Base-by-base conservation (phyloP, 805 yeast genomes). In the Metschnikowia hibisci region DNA sequence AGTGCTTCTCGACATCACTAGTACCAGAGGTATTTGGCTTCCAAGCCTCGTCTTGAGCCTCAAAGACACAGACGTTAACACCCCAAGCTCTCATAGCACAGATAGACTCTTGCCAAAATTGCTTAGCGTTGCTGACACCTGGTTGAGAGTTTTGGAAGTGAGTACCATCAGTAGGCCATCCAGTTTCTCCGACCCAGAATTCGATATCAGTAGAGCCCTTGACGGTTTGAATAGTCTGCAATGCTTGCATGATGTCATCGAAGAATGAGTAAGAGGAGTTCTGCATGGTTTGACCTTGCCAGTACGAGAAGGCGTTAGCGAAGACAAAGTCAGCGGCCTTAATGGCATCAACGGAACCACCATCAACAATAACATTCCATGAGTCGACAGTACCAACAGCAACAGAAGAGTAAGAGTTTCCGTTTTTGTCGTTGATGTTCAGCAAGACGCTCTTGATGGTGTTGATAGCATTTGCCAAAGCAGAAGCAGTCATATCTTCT, bases 61-160 rank as follows among this genome's bases (percentile, higher is more conserved):
- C 98, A 62, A 91, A 91, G 31, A 81, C 91, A 61, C 87, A 80
- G 40, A 90, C 91, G 66, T 91, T 87, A 60, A 91, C 73, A 66
- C 97, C 97, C 96, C 96, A 88, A 45, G 83, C 96, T 76, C 96
- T 85, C 63, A 90, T 81, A 50, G 89, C 96, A 72, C 97, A 90
- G 56, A 91, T 73, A 53, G 87, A 95, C 58, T 87, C 80, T 66
- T 82, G 78, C 95, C 93, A 91, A 80, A 77, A 91, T 54, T 67
- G 64, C 57, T 75, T 71, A 46, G 98, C 98, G 59, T 88, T 88
- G 31, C 61, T 73, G 44, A 79, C 76, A 57, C 82, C 64, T 58
- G 97, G 96, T 23, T 66, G 62, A 41, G 96, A 71, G 52, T 59
- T 46, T 61, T 80, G 88, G 57, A 68, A 89, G 61, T 71, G 67